Percentiles rank a stretch among this genome's conserved stretches.
Evolutionary conservation across 2,329 filamentous ascomycete genomes (phyloP).

Genomic region (Ophiostoma angusticollis): DNA sequence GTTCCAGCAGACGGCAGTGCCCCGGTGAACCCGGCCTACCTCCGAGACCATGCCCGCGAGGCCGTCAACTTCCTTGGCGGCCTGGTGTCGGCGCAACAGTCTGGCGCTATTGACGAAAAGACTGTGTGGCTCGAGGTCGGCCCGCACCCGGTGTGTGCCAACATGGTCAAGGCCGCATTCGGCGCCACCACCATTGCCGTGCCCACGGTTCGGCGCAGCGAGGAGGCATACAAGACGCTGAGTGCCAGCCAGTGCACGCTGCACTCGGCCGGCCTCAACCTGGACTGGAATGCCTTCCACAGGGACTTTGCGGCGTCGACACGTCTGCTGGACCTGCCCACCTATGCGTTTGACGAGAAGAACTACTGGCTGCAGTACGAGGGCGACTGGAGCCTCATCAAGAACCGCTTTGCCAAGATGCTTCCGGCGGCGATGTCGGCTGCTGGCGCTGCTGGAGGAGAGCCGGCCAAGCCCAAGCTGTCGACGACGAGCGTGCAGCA

Average conservation of each 20-base stretch:
- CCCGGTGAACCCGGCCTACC: constrained; percentile 46
- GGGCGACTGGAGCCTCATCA: constrained; percentile 60
- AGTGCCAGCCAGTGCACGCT: constrained; percentile 43
- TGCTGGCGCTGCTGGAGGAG: constrained; percentile 15
- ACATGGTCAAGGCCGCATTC: constrained; percentile 55
- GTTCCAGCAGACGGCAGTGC: constrained; percentile 36
- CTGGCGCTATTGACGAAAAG: constrained; percentile 49
- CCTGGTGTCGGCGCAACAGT: constrained; percentile 43
- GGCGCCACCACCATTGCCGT: constrained; percentile 39
- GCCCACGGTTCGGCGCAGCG: constrained; percentile 48
- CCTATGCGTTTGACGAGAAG: constrained; percentile 61
- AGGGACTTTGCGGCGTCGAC: constrained; percentile 29
- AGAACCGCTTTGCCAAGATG: constrained; percentile 42
- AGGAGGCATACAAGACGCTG: constrained; percentile 52
- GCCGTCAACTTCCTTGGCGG: constrained; percentile 57
- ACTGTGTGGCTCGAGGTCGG: constrained; percentile 62
- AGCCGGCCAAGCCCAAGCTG: constrained; percentile 40
- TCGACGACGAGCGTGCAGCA: constrained; percentile 54
- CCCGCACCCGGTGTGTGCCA: constrained; percentile 57
- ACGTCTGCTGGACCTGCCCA: constrained; percentile 48
- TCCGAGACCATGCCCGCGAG: constrained; percentile 52
- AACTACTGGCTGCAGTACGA: constrained; percentile 54
- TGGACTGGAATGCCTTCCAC: constrained; percentile 62
- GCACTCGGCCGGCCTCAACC: constrained; percentile 45
- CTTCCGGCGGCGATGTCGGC: constrained; percentile 20